Base-by-base conservation (phyloP, 1,284 basidiomycete species). In the Sphagnurus paluster region DNA sequence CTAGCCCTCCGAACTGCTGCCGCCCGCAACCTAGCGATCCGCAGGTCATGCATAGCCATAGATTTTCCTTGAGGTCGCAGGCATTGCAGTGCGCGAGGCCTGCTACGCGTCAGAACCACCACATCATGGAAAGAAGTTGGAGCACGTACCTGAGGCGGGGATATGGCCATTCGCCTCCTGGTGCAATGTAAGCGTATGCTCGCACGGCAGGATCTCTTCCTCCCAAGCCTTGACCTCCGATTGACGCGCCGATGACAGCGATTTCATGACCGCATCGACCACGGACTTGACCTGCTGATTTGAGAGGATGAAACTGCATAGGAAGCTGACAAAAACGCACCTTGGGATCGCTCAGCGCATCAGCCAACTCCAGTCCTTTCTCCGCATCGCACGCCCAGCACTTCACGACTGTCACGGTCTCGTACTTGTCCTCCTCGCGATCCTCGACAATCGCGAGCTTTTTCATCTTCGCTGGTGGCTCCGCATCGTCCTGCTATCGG, bases 211-310 rank as follows among this genome's bases (percentile, higher is more conserved):
- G 24, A 98, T 87, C 62, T 98, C 96, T 67, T 98, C 94, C 62
- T 97, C 93, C 96, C 97, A 99, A 1, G 95, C 91, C 67, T 98
- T 90, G 47, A 99, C 91, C 62, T 98, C 94, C 1, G 87, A 91
- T 61, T 94, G 89, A 43, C 93, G 89, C 0, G 92, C 87, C 0
- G 93, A 96, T 0, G 93, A 93, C 56, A 93, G 74, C 1, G 93
- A 85, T 1, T 76, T 74, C 81, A 97, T 86, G 46, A 97, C 76
- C 0, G 80, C 84, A 13, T 82, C 73, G 4, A 84, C 72, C 8
- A 94, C 71, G 0, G 71, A 61, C 45, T 79, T 72, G 40, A 83
- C 70, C 79, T 85, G 52, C 0, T 16, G 14, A 1, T 17, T 5
- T 35, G 1, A 35, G 34, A 8, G 37, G n/a, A 5, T 20, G 7